A percentile compares a stretch with the other conserved stretches of the same genome.
Conservation (phyloP, 805 yeast species). For the Teunomyces barrocoloradensis region DNA sequence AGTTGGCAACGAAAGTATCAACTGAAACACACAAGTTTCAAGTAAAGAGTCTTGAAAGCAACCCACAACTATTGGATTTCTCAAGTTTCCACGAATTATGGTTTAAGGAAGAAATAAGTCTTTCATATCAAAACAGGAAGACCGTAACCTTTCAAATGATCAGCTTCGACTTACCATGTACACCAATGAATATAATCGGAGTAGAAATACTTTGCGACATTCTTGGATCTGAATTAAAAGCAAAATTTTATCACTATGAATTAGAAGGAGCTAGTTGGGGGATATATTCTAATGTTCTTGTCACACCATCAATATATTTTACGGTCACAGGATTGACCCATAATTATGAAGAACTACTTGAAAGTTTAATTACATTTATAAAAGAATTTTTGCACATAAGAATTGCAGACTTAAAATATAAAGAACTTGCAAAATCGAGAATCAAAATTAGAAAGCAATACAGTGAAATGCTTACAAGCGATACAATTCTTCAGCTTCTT, state of each 20-base stretch:
- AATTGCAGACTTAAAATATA: slow-evolving; percentile 17
- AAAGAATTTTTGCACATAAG: slow-evolving; percentile 13
- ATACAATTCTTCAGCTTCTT: slow-evolving; percentile 48
- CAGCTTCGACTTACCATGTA: slow-evolving; percentile 24
- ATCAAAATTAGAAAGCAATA: slow-evolving; percentile 48
- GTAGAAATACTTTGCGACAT: slow-evolving; percentile 54
- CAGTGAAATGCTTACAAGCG: slow-evolving; percentile 38
- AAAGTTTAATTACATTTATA: slow-evolving; percentile 30
- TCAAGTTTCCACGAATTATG: slow-evolving; percentile 48
- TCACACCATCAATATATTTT: slow-evolving; percentile 52
- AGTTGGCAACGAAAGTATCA: slow-evolving; percentile 13
- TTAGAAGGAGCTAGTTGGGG: slow-evolving; percentile 58
- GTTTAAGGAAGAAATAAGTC: slow-evolving; percentile 40
- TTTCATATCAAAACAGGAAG: slow-evolving; percentile 26
- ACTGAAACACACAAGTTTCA: slow-evolving; percentile 9
- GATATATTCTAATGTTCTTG: slow-evolving; percentile 51
- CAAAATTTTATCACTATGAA: slow-evolving; percentile 51
- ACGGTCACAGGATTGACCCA: slow-evolving; percentile 51
- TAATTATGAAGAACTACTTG: slow-evolving; percentile 36
- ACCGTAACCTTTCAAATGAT: slow-evolving; percentile 48
- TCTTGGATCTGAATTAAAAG: slow-evolving; percentile 39
- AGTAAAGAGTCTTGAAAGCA: slow-evolving; percentile 18
- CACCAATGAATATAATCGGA: slow-evolving; percentile 42
- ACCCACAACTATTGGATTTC: slow-evolving; percentile 37
- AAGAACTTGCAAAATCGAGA: slow-evolving; percentile 44